Evolutionary conservation across 2,329 filamentous ascomycete species (phyloP).

Genomic region (Beauveria sp.): DNA sequence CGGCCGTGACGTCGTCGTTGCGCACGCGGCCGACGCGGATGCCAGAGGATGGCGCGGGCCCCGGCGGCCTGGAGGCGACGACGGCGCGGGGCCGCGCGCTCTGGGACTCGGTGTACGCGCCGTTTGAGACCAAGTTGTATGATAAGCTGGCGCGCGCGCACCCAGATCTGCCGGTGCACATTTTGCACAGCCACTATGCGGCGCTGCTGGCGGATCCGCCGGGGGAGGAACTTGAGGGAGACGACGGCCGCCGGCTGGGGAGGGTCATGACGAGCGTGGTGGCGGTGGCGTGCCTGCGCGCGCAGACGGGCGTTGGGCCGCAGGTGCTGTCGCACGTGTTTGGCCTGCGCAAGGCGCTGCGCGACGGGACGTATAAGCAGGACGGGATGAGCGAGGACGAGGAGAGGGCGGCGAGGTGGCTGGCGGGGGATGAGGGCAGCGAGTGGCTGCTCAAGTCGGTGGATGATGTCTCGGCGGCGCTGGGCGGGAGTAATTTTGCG

Average conservation of each 20-base stretch:
- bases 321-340: slow-evolving; percentile 79
- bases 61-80: slow-evolving; percentile 42
- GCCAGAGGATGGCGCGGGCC: slow-evolving; percentile 18
- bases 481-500: slow-evolving; percentile 37
- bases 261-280: slow-evolving; percentile 65
- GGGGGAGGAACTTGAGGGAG: slow-evolving; percentile 23
- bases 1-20: slow-evolving; percentile 44
- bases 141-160: slow-evolving; percentile 66
- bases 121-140: slow-evolving; percentile 64
- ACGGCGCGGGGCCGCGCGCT: slow-evolving; percentile 53
- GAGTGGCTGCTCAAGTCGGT: slow-evolving; percentile 40
- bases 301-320: slow-evolving; percentile 75
- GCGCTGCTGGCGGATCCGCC: slow-evolving; percentile 64
- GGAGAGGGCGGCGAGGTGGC: slow-evolving; percentile 26
- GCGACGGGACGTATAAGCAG: slow-evolving; percentile 50
- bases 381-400: slow-evolving; percentile 27
- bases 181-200: slow-evolving; percentile 67
- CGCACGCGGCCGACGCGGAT: slow-evolving; percentile 48
- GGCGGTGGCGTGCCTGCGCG: slow-evolving; percentile 65
- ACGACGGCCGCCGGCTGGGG: slow-evolving; percentile 43
- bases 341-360: slow-evolving; percentile 67
- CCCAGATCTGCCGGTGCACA: slow-evolving; percentile 75
- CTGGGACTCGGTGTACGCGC: slow-evolving; percentile 71
- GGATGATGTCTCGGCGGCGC: slow-evolving; percentile 38
- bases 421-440: slow-evolving; percentile 38